These are phyloP conservation scores for Colletotrichum costaricense DNA, from an alignment of 2,329 filamentous ascomycete species.

Conservation along the genomic window DNA sequence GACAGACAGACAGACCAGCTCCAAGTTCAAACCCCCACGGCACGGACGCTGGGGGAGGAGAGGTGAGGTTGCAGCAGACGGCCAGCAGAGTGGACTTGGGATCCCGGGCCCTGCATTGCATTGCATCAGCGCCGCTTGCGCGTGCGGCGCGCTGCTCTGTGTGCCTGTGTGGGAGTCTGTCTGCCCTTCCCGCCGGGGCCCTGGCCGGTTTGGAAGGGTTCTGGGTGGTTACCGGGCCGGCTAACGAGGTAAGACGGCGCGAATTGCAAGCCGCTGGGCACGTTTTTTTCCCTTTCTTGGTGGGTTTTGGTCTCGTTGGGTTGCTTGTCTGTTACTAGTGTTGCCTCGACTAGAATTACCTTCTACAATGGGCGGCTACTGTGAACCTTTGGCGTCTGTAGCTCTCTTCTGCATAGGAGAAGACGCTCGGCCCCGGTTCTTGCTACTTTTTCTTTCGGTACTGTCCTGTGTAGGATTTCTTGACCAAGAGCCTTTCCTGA, in stretches of 20 bases:
- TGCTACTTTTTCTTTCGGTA: background rate
- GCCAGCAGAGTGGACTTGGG: background rate
- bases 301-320: background rate
- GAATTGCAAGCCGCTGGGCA: background rate
- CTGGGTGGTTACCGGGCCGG: constrained; percentile 1
- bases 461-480: background rate
- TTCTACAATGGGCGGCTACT: background rate
- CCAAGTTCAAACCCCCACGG: background rate
- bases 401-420: background rate
- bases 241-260: background rate
- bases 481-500: background rate
- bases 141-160: background rate
- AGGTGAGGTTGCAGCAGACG: background rate
- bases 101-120: constrained; percentile 25
- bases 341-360: background rate
- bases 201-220: background rate
- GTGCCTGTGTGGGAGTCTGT: background rate
- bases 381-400: background rate
- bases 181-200: background rate
- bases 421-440: background rate
- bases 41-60: background rate
- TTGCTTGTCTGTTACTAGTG: too few species aligned
- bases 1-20: background rate
- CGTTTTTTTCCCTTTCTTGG: background rate
- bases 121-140: constrained; percentile 28